Evolutionary conservation across 371 early-diverging fungal species (phyloP).

Genomic region (Quaeritorhiza haematococci): DNA sequence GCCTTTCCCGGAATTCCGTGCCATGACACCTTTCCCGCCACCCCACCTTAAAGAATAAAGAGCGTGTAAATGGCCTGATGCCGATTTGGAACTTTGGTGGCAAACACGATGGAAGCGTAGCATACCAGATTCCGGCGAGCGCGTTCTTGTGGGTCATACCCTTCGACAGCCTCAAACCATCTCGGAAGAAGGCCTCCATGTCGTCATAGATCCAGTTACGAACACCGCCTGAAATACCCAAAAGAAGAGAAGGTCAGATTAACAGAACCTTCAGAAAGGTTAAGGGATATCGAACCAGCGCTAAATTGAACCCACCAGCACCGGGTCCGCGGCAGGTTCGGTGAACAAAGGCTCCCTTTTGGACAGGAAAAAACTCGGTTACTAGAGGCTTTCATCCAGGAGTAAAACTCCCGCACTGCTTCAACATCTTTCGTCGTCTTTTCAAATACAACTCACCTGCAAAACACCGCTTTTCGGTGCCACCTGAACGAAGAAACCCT

Average conservation of each 20-base stretch:
- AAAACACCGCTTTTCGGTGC: conserved; percentile 23
- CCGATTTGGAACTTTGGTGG: neutral
- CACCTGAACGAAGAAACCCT: conserved; percentile 32
- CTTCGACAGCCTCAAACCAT: conserved; percentile 29
- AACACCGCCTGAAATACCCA: conserved; percentile 16
- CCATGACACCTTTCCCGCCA: conserved; percentile 40
- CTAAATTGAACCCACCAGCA: conserved; percentile 23
- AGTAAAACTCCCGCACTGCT: no score
- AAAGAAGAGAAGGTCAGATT: no score
- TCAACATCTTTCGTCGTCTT: no score
- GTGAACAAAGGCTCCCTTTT: conserved; percentile 32
- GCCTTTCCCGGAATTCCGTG: conserved; percentile 32
- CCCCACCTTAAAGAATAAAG: no score
- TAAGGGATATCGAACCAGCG: neutral
- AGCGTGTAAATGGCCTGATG: no score
- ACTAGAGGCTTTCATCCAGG: no score
- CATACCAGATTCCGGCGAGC: conserved; percentile 22
- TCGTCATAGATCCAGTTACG: conserved; percentile 30
- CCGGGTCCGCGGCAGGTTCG: conserved; percentile 33
- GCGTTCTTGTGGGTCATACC: conserved; percentile 39
- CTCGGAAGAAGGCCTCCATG: conserved; percentile 30
- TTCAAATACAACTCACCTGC: no score
- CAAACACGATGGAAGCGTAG: no score
- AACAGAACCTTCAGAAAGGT: neutral
- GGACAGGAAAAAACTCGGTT: no score